Evolutionary conservation across 2,329 filamentous ascomycete species (phyloP).

Genomic region (Cyphellophora attinorum): DNA sequence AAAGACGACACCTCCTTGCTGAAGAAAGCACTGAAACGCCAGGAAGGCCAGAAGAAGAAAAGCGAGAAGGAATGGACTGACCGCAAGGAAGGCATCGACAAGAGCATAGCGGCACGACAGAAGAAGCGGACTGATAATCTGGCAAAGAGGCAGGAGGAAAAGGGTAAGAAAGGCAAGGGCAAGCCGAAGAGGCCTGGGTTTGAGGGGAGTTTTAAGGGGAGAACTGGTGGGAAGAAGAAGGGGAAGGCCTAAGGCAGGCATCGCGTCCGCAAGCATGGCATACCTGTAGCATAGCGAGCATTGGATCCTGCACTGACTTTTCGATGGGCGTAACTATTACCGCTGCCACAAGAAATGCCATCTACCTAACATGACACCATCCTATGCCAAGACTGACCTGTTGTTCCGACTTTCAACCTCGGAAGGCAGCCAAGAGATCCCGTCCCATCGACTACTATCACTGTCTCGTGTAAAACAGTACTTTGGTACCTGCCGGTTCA

Average conservation of each 20-base stretch:
- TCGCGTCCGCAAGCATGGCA: no score
- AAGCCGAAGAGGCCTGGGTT: slow-evolving; percentile 57
- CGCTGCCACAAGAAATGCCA: no score
- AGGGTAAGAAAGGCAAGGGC: slow-evolving; percentile 42
- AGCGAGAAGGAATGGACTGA: slow-evolving; percentile 82
- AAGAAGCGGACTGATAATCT: slow-evolving; percentile 76
- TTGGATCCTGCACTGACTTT: no score
- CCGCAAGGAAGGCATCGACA: slow-evolving; percentile 60
- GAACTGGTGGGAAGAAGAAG: slow-evolving; percentile 16
- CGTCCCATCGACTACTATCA: no score
- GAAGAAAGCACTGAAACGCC: slow-evolving; percentile 91
- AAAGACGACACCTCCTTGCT: slow-evolving; percentile 76
- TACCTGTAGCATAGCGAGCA: no score
- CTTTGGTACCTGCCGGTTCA: no score
- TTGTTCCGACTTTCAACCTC: no score
- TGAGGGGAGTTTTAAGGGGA: slow-evolving; percentile 59
- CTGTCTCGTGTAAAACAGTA: no score
- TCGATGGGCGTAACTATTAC: no score
- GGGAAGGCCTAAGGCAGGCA: not conserved
- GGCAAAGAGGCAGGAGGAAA: slow-evolving; percentile 64
- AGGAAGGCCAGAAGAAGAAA: slow-evolving; percentile 82
- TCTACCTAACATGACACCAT: no score
- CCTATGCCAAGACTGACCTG: no score
- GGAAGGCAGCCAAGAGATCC: no score
- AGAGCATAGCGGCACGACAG: slow-evolving; percentile 68